Base-by-base conservation (phyloP, 2,329 filamentous ascomycete species). In the Mycosphaerella sp. region DNA sequence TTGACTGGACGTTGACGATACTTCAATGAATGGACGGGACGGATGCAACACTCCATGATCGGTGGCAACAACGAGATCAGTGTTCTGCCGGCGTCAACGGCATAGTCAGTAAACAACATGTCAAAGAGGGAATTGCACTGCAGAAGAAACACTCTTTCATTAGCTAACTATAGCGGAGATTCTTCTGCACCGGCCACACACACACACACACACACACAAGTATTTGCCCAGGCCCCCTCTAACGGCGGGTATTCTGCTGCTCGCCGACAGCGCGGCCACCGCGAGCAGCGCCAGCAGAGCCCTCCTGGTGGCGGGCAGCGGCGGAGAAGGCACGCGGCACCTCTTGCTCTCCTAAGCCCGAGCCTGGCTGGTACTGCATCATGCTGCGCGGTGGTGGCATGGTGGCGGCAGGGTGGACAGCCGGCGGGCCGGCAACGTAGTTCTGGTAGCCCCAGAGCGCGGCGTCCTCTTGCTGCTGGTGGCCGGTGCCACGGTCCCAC, bases 401-500 rank as follows among this genome's bases (percentile, higher is more conserved):
- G 23, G 44, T 11, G 6, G 10, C 3, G 26, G 44, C 9, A 10
- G 44, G 23, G 29, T n/a, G 11, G 26, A 29, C 6, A 4, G 26
- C 26, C 45, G 41, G 44, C 51, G 43, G 10, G 38, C 26, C n/a
- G 36, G 48, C 42, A 51, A 45, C 36, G 43, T 54, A 51, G 31
- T 54, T 50, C 34, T 41, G 29, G 43, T 55, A 46, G 29, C 39
- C 44, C 31, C 49, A 45, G 51, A 46, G 58, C 29, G 23, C 29
- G 6, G 56, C 58, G 23, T 72, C 69, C 32, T 71, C 67, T 4
- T 59, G 54, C 21, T 65, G 57, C 58, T 67, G 65, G 8, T 59
- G 54, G 40, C 71, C 80, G 29, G 87, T 93, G 29, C 89, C 89
- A 57, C 89, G 85, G 64, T 95, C 89, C 63, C 82, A 95, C 64